Conservation (phyloP, 1,284 basidiomycete genomes). For the Leccinum huronense region DNA sequence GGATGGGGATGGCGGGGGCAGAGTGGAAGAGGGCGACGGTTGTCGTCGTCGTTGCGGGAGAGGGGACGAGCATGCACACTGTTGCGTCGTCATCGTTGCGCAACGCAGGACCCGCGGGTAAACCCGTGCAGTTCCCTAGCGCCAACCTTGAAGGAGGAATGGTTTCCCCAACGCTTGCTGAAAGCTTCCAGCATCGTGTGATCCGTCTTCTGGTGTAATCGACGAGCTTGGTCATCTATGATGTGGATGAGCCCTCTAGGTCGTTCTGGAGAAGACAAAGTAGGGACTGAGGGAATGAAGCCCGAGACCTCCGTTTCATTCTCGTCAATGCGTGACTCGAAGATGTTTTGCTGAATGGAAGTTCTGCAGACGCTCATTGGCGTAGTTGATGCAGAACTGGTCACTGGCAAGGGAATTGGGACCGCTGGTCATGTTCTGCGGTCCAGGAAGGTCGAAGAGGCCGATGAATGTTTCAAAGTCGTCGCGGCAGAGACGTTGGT, state of each 20-base stretch:
- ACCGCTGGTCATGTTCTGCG: too few relatives aligned
- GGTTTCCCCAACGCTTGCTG: conserved; percentile 91
- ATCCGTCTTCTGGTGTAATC: conserved; percentile 88
- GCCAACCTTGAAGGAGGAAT: conserved; percentile 85
- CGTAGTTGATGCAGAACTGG: conserved; percentile 53
- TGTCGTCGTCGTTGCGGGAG: too few relatives aligned
- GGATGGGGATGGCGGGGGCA: too few relatives aligned
- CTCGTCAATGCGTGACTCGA: conserved; percentile 78
- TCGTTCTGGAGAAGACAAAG: conserved; percentile 84
- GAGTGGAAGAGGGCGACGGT: too few relatives aligned
- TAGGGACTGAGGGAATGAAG: conserved; percentile 69
- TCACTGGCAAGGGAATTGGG: too few relatives aligned
- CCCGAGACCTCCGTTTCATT: conserved; percentile 80
- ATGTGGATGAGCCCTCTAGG: conserved; percentile 95
- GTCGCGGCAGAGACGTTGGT: conserved; percentile 89
- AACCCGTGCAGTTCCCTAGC: conserved; percentile 20
- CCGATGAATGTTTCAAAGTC: conserved; percentile 80
- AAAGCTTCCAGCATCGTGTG: conserved; percentile 95
- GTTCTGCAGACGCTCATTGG: conserved; percentile 86
- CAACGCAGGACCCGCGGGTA: too few relatives aligned
- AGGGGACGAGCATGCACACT: too few relatives aligned
- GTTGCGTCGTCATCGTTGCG: too few relatives aligned
- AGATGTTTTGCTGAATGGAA: conserved; percentile 79
- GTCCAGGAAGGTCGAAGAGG: conserved; percentile 37
- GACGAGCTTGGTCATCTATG: conserved; percentile 95